Evolutionary conservation across 768 basidiomycete genomes (phyloP).

Genomic region (Psilocybe cubensis): DNA sequence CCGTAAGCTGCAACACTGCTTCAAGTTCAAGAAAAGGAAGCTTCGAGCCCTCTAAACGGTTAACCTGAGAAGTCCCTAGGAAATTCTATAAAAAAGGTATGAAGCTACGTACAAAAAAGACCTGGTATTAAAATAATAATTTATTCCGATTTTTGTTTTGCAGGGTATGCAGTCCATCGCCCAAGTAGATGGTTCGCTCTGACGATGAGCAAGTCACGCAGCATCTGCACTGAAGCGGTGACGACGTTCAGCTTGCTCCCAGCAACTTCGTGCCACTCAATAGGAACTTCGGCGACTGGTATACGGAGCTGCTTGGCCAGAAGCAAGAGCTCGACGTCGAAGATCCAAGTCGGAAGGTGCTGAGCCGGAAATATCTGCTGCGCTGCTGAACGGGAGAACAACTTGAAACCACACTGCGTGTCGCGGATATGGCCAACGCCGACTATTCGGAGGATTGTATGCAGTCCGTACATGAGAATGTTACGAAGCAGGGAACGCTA

Average conservation of each 20-base stretch:
- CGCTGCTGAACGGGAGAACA: slow-evolving; percentile 85
- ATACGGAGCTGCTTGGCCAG: slow-evolving; percentile 80
- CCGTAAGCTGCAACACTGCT: background rate
- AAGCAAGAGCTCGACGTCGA: slow-evolving; percentile 92
- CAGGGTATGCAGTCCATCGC: slow-evolving; percentile 59
- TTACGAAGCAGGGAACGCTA: slow-evolving; percentile 90
- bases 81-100: background rate
- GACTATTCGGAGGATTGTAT: slow-evolving; percentile 85
- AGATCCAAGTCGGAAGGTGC: slow-evolving; percentile 93
- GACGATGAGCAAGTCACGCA: slow-evolving; percentile 83
- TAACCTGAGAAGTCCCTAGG: background rate
- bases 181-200: slow-evolving; percentile 81
- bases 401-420: slow-evolving; percentile 98
- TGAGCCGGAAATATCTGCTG: slow-evolving; percentile 83
- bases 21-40: background rate
- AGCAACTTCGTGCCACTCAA: slow-evolving; percentile 92
- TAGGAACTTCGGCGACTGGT: slow-evolving; percentile 83
- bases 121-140: background rate
- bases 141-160: slow-evolving; percentile 30
- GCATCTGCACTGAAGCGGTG: slow-evolving; percentile 87
- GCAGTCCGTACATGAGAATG: slow-evolving; percentile 92
- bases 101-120: slow-evolving; percentile 4
- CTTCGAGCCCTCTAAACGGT: background rate
- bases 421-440: slow-evolving; percentile 91
- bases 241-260: slow-evolving; percentile 92